Base-by-base conservation (phyloP, 1,284 basidiomycete species). In the Moesziomyces globuligerus region DNA sequence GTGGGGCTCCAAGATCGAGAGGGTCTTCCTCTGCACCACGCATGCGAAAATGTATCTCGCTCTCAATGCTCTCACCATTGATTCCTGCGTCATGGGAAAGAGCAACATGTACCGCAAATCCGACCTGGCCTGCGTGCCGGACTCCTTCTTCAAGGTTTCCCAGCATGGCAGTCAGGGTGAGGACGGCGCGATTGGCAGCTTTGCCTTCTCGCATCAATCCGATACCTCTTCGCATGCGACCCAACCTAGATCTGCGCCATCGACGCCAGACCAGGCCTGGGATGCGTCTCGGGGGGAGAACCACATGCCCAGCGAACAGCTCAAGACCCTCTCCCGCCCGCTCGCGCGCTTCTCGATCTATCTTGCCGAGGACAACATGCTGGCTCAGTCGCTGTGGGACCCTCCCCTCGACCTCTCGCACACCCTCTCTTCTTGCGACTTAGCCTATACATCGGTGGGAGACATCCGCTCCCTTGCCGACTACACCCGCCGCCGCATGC, bases 11-110 rank as follows among this genome's bases (percentile, higher is more conserved):
- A 86, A 89, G 58, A 86, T 98, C 34, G 96, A 99, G 83, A 90
- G 93, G 61, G 93, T 92, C 1, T 99, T 97, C 81, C 85, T 99
- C 47, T 96, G 95, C 81, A 95, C 93, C 5, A 97, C 93, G 49
- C 96, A 98, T 79, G 95, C 95, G 15, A 98, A 96, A 83, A 98
- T 98, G 95, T 99, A 99, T 80, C 87, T 98, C 50, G 94, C 94
- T 9, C 93, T 99, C 83, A 96, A 96, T 83, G 86, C 78, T 0
- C 85, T 91, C 44, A 90, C 89, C 5, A 84, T 97, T 55, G 96
- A 97, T 50, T 95, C 93, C 0, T 99, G 96, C 82, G 93, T 98
- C 13, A 91, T 98, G 72, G 96, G 96, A 71, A 99, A 99, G 84
- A 94, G 93, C 54, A 94, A 94, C 83, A 83, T 99, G 66, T 98